Conservation (phyloP, 805 yeast species). For the Candida yuanshanica region DNA sequence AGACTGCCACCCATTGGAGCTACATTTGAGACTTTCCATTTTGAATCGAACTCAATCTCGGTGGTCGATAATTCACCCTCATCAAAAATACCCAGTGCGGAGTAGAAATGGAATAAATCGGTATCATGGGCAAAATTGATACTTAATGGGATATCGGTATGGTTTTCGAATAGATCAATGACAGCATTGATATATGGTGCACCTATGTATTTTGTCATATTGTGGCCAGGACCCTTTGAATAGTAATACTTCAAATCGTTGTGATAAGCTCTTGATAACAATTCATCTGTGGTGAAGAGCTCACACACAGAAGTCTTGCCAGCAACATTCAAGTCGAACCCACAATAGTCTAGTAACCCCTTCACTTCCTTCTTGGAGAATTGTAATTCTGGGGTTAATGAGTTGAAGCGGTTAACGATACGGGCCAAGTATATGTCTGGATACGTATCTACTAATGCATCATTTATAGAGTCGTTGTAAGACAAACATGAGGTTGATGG, state of each 20-base stretch:
- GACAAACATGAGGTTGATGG: conserved; percentile 39
- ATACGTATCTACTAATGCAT: conserved; percentile 25
- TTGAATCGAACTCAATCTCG: conserved; percentile 37
- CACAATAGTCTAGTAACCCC: conserved; percentile 39
- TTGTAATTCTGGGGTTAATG: conserved; percentile 33
- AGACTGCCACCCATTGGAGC: conserved; percentile 50
- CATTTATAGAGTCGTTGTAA: conserved; percentile 26
- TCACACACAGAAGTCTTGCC: conserved; percentile 27
- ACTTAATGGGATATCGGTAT: conserved; percentile 34
- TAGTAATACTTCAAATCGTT: conserved; percentile 41
- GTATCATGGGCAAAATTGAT: conserved; percentile 52
- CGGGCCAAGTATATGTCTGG: conserved; percentile 14
- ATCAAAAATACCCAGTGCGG: conserved; percentile 42
- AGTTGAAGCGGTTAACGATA: conserved; percentile 25
- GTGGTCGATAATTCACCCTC: conserved; percentile 35
- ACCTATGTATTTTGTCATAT: conserved; percentile 35
- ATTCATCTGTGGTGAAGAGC: conserved; percentile 46
- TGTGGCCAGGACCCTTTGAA: conserved; percentile 43
- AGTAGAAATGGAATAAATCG: conserved; percentile 43
- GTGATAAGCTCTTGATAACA: conserved; percentile 35
- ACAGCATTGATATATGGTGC: conserved; percentile 44
- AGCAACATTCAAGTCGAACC: conserved; percentile 44
- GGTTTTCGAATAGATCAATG: conserved; percentile 32
- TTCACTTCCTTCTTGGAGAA: conserved; percentile 35
- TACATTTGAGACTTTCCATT: conserved; percentile 40